Evolutionary conservation across 371 early-diverging fungal species (phyloP), one percentile per base, ranked within the genome.

Genomic region (Umbelopsis sp.): DNA sequence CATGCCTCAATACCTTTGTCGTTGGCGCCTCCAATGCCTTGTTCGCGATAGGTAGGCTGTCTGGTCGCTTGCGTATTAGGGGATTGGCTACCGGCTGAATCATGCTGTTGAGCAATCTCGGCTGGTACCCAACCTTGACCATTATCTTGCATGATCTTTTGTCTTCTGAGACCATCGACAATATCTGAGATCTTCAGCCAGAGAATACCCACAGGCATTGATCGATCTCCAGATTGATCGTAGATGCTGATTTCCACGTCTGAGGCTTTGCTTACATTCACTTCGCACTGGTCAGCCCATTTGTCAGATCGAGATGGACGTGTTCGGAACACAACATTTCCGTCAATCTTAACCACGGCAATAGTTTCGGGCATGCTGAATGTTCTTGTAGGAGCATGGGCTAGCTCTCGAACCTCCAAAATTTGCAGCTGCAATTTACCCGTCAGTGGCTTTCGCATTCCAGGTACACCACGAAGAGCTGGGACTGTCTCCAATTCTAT

Each of bases 221-320:
- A 80, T 44, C 82, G 74, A 41, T 89, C 88, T 51, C 86, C 84
- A 14, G 84, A 81, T 65, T 88, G 80, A 65, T 95, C 95, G 67
- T 87, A 88, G 3, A 96, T 78, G 16, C 91, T 87, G 37, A 98
- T 76, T 76, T 98, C 99, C 9, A 97, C 86, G 71, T 97, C 97
- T n/a, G 91, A 89, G 0, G 93, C 96, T 78, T 92, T 92, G 70
- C 94, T 93, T 48, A 96, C 91, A 48, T 87, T 84, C 29, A 96
- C 81, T 57, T 89, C 91, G 74, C 95, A 93, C 38, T 90, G 87
- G 53, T 98, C 96, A 69, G 86, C 86, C 76, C 78, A 95, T 46
- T 86, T 84, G 50, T 88, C 89, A 24, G 86, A 86, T 44, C 86
- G 84, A 41, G 89, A 75, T 11, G 76, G 78, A 63, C 87, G 87